phyloP scores from a whole-genome alignment of 768 basidiomycete species.

The Macrolepiota dolichaula region DNA sequence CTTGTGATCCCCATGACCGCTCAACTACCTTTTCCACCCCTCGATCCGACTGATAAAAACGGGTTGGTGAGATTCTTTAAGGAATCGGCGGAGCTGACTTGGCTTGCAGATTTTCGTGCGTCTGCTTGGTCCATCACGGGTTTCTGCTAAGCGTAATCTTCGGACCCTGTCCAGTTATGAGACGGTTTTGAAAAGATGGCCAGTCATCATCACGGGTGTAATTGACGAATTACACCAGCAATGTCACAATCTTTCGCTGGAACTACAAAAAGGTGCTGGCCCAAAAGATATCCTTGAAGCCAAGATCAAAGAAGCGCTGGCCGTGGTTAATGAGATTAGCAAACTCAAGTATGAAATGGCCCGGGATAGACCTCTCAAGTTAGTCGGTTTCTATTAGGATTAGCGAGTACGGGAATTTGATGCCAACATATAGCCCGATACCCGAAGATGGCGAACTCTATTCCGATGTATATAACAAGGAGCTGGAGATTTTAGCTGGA shows the following conservation, averaged over 20 bases:
- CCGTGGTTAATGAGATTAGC: slow-evolving; percentile 69
- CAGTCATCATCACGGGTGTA: slow-evolving; percentile 76
- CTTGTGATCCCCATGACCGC: slow-evolving; percentile 17
- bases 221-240: slow-evolving; percentile 73
- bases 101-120: slow-evolving; percentile 19
- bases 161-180: slow-evolving; percentile 53
- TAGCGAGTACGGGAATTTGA: background rate
- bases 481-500: slow-evolving; percentile 51
- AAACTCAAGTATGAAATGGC: slow-evolving; percentile 89
- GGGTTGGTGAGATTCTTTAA: slow-evolving; percentile 38
- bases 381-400: slow-evolving; percentile 19
- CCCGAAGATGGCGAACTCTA: slow-evolving; percentile 74
- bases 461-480: slow-evolving; percentile 70
- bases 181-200: slow-evolving; percentile 78
- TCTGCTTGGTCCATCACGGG: background rate
- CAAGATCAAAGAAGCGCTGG: slow-evolving; percentile 71
- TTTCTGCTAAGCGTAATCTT: background rate
- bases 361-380: slow-evolving; percentile 69
- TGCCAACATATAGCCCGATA: slow-evolving; percentile 50
- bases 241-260: slow-evolving; percentile 59
- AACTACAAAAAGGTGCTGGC: slow-evolving; percentile 23
- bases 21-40: slow-evolving; percentile 56
- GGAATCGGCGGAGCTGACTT: slow-evolving; percentile 41
- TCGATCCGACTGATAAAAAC: slow-evolving; percentile 67
- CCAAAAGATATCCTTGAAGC: slow-evolving; percentile 26